Percentiles rank a stretch among this genome's conserved stretches.
Conservation (phyloP, 176 grass and related monocot genomes). For the Oryza glaberrima region DNA sequence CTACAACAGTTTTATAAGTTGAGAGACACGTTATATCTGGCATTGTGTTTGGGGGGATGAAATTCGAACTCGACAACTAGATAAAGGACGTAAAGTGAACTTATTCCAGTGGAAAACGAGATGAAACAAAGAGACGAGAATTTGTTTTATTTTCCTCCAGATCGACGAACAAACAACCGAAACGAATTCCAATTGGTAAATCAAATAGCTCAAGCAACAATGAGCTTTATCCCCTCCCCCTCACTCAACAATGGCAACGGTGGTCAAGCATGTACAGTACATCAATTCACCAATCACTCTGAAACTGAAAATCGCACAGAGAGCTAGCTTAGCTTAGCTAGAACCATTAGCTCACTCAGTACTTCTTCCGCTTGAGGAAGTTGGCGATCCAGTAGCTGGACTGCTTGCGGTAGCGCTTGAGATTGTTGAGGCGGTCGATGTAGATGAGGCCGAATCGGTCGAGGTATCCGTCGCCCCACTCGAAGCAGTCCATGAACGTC, state of each 20-base stretch:
- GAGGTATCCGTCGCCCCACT: slow-evolving; percentile 54
- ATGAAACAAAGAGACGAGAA: not conserved
- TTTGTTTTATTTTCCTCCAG: not conserved
- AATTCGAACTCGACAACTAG: no score
- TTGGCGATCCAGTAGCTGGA: slow-evolving; percentile 55
- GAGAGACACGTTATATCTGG: fast-evolving
- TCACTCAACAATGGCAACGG: not conserved
- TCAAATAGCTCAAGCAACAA: no score
- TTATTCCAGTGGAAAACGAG: no score
- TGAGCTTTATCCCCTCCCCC: no score
- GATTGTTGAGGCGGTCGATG: slow-evolving; percentile 41
- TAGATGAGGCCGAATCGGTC: slow-evolving; percentile 58
- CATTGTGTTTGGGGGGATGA: no score
- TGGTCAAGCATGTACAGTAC: no score
- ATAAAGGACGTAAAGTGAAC: no score
- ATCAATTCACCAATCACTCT: no score
- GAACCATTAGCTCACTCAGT: not conserved
- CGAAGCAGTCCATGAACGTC: slow-evolving; percentile 70
- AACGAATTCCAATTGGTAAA: no score
- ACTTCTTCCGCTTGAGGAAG: slow-evolving; percentile 44
- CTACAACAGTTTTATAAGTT: no score
- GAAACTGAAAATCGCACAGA: not conserved
- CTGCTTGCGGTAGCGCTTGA: slow-evolving; percentile 64
- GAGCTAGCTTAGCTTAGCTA: no score
- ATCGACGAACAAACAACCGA: not conserved